Conservation (phyloP, 305 asterid species). For the Fraxinus paxiana region DNA sequence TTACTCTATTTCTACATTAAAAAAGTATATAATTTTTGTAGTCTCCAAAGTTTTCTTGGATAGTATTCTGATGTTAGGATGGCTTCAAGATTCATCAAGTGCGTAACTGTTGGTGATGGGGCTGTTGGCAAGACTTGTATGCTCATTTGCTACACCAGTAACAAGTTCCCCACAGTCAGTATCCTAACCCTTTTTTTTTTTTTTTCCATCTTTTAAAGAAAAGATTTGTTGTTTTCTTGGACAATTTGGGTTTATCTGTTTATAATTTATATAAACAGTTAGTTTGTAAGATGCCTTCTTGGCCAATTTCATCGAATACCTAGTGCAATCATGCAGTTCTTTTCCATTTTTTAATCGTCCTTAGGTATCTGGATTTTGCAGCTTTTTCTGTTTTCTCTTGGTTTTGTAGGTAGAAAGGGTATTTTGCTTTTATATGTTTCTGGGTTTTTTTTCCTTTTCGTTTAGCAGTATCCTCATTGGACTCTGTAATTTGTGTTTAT, state of each 20-base stretch:
- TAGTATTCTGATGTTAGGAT: conserved; percentile 43
- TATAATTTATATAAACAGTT: not conserved
- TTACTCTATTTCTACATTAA: not conserved
- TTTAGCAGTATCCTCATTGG: conserved; percentile 15
- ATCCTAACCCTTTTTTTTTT: not conserved
- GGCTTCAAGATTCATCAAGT: conserved; percentile 94
- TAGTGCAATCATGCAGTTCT: not conserved
- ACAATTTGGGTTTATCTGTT: conserved; percentile 17
- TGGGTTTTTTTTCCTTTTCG: not conserved
- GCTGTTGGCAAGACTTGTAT: conserved; percentile 99
- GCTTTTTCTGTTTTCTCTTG: conserved; percentile 25
- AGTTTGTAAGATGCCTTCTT: not conserved
- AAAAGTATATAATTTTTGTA: conserved; percentile 3
- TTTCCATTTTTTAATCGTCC: conserved; percentile 6
- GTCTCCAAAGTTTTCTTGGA: conserved; percentile 23
- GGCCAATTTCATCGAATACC: not conserved
- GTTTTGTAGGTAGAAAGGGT: conserved; percentile 27
- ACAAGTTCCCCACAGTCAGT: conserved; percentile 92
- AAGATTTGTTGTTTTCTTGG: conserved; percentile 9
- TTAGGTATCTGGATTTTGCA: conserved; percentile 28
- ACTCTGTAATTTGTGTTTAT: not conserved
- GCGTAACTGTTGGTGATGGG: conserved; percentile 98
- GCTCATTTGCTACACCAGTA: conserved; percentile 96
- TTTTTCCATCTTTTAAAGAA: not conserved
- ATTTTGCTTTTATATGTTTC: conserved; percentile 22